Evolutionary conservation across 208 protist genomes (phyloP), one percentile per base, ranked within the genome.

Genomic region (Leishmania major): DNA sequence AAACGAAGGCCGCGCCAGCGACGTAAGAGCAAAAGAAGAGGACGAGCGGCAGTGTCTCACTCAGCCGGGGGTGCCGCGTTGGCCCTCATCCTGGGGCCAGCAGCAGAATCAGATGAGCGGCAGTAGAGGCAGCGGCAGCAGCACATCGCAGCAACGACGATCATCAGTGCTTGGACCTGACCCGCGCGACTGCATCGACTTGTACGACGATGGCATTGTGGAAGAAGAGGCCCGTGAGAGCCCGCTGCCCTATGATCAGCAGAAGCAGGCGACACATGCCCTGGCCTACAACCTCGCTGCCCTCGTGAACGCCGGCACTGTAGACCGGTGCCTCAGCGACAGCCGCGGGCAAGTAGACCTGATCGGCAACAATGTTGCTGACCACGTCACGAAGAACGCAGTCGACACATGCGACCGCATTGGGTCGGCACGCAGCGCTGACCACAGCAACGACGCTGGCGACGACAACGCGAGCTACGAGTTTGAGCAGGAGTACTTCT

Each of bases 171-270:
- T 86, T 13, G 83, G 78, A 6, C 83, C 83, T 40, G 83, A 82
- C 67, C 83, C 67, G 40, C 78, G 45, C 37, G 83, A 86, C 78
- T 86, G 83, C 75, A 66, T 86, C 1, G 83, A 86, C 69, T 57
- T 86, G 25, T 59, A n/a, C 51, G 60, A 78, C 66, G 72, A 67
- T 22, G 55, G 45, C 22, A 47, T 75, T 17, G 69, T 55, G 15
- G 71, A 82, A 43, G 77, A 70, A 13, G 82, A 78, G 28, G 71
- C 77, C 76, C 77, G n/a, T 5, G 75, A 43, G 43, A 78, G 10
- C 53, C 77, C 77, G 1, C 82, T 77, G 22, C 71, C 82, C 4
- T 64, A 80, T 53, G 71, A 55, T 1, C 35, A 62, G 31, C 75
- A 78, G 22, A 77, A 47, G 2, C 77, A 73, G 25, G 47, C 77